Base-by-base conservation (phyloP, 805 yeast genomes). In the Starmerella etchellsii region DNA sequence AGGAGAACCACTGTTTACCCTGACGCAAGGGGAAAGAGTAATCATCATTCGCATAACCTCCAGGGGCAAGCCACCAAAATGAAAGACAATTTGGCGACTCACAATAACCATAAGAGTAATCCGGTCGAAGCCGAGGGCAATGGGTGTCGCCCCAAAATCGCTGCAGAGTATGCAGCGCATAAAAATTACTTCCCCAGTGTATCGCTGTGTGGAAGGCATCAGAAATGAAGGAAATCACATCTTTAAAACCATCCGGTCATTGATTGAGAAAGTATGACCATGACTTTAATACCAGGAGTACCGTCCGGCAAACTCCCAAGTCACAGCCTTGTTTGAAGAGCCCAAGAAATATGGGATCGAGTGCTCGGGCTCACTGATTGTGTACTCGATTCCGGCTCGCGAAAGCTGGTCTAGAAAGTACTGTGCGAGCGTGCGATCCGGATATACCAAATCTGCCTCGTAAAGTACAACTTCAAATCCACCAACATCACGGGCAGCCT, bases 61-160 rank as follows among this genome's bases (percentile, higher is more conserved):
- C 40, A 36, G 41, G 35, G 41, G 35, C 34, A 29, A 39, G 39
- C 23, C 35, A 14, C 13, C 10, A 11, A 30, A 30, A 21, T 25
- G 13, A 25, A 9, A 10, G 27, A 25, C 11, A 25, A 10, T 25
- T 25, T 13, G n/a, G 14, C n/a, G 13, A 31, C 40, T 31, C 40
- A 36, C 40, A 41, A 41, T 36, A 39, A 43, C 42, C 38, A 31
- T 27, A 28, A 40, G 44, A 37, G 45, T 41, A 40, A 41, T 41
- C 48, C 48, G 42, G 48, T 24, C 30, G 15, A 21, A 24, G 32
- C 47, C 43, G 47, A 43, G 42, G 47, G 47, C 37, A 35, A 38
- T 40, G 47, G 44, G 44, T 39, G 40, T 22, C 36, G 26, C 47
- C 47, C 47, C 41, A 36, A 33, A 43, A 41, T 29, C 40, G 34